phyloP scores from a whole-genome alignment of 805 yeast genomes.

The Kuraishia hungarica region DNA sequence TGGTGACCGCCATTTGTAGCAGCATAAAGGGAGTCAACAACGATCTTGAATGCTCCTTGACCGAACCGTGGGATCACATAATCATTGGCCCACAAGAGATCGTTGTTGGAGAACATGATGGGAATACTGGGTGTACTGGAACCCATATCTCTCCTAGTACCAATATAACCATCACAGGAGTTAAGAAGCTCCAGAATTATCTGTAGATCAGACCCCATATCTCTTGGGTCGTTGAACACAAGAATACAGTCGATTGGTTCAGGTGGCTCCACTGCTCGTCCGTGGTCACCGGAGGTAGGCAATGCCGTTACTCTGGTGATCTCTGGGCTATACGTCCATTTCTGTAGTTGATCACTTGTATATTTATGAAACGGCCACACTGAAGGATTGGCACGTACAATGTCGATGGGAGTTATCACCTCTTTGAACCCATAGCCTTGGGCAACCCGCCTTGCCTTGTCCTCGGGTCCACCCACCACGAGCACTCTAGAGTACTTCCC shows the following conservation, averaged over 20 bases:
- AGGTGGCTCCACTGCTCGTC: conserved; percentile 13
- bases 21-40: conserved; percentile 50
- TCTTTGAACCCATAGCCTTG: conserved; percentile 66
- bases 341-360: conserved; percentile 32
- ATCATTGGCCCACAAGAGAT: conserved; percentile 82
- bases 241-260: conserved; percentile 64
- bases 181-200: conserved; percentile 63
- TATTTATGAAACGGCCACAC: conserved; percentile 66
- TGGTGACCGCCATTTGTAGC: conserved; percentile 39
- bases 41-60: conserved; percentile 76
- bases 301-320: conserved; percentile 12
- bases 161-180: conserved; percentile 53
- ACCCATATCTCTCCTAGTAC: conserved; percentile 38
- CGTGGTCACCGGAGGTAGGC: conserved; percentile 12
- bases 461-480: conserved; percentile 78
- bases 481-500: conserved; percentile 42
- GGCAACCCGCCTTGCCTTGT: conserved; percentile 67
- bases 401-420: conserved; percentile 67
- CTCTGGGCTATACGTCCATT: conserved; percentile 29
- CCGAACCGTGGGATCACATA: conserved; percentile 76
- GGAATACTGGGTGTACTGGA: conserved; percentile 49
- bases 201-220: conserved; percentile 80
- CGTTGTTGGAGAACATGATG: conserved; percentile 74
- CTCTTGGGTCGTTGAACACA: conserved; percentile 85
- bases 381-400: conserved; percentile 45